Conservation (phyloP, 352 stramenopile genomes). For the Globisporangium parvum region DNA sequence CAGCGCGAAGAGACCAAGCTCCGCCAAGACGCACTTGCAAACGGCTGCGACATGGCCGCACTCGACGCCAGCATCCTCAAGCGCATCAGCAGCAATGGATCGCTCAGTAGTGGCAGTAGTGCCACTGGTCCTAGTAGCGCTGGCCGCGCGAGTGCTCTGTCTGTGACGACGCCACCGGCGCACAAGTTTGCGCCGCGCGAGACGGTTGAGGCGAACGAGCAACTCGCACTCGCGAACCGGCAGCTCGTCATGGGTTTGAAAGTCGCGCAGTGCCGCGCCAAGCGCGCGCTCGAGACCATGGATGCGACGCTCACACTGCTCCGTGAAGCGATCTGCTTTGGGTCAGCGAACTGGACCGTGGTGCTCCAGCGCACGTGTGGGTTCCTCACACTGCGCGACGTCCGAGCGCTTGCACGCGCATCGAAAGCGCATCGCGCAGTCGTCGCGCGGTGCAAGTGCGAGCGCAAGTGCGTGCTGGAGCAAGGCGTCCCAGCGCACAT, state of each 20-base stretch:
- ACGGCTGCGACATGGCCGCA: slow-evolving; percentile 37
- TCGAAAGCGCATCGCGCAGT: slow-evolving; percentile 11
- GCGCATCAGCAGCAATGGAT: slow-evolving; percentile 22
- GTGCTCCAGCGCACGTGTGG: slow-evolving; percentile 15
- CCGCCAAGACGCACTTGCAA: slow-evolving; percentile 28
- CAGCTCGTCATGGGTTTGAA: slow-evolving; percentile 71
- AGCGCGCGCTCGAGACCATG: slow-evolving; percentile 51
- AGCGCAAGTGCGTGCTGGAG: slow-evolving; percentile 21
- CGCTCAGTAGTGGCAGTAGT: not conserved
- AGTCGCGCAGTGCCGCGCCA: slow-evolving; percentile 47
- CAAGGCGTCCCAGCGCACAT: slow-evolving; percentile 7
- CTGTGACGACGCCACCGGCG: slow-evolving; percentile 37
- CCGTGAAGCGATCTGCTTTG: slow-evolving; percentile 32
- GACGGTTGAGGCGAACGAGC: slow-evolving; percentile 54
- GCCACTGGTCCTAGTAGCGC: not conserved
- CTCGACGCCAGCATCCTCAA: slow-evolving; percentile 45
- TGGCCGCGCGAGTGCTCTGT: slow-evolving; percentile 7
- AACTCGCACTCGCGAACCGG: slow-evolving; percentile 53
- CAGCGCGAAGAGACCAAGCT: slow-evolving; percentile 37
- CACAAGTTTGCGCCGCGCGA: slow-evolving; percentile 63
- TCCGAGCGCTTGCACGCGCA: slow-evolving; percentile 17
- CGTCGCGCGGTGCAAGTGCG: slow-evolving; percentile 21
- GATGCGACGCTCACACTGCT: slow-evolving; percentile 45
- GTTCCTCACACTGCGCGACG: slow-evolving; percentile 45
- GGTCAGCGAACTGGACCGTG: slow-evolving; percentile 19